phyloP scores from a whole-genome alignment of 495 filamentous ascomycete genomes.

The Tuber umbilicatum region DNA sequence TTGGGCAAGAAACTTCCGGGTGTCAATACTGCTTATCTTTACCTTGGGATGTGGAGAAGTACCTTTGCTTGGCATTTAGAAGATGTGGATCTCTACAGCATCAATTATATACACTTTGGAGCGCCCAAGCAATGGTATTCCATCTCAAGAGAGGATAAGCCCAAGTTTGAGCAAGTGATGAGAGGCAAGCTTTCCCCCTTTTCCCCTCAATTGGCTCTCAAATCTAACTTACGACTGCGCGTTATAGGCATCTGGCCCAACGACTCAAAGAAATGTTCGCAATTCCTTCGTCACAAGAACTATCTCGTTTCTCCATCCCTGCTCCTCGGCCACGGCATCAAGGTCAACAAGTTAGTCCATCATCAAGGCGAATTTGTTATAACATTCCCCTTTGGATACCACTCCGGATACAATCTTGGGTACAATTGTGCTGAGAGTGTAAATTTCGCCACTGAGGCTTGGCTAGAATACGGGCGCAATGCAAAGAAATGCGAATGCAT shows the following conservation, averaged over 20 bases:
- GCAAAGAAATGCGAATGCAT: conserved; percentile 95
- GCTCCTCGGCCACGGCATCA: conserved; percentile 81
- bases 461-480: conserved; percentile 88
- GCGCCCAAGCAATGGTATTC: conserved; percentile 99
- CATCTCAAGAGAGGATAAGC: conserved; percentile 93
- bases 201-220: neutral
- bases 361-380: conserved; percentile 98
- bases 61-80: conserved; percentile 99
- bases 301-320: conserved; percentile 94
- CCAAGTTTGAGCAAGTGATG: conserved; percentile 91
- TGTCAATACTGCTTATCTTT: conserved; percentile 97
- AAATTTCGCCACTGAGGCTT: conserved; percentile 92
- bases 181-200: conserved; percentile 51
- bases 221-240: conserved; percentile 11
- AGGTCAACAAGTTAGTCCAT: conserved; percentile 91
- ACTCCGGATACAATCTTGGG: conserved; percentile 94
- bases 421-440: conserved; percentile 99
- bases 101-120: conserved; percentile 98
- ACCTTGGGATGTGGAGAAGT: conserved; percentile 98
- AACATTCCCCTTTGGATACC: conserved; percentile 96
- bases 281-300: conserved; percentile 95
- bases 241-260: conserved; percentile 69
- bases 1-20: conserved; percentile 91
- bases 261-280: conserved; percentile 93
- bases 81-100: conserved; percentile 97